A percentile compares a stretch with the other conserved stretches of the same genome.
These are phyloP conservation scores for Hypoxylon sp. DNA, from an alignment of 2,329 filamentous ascomycete species.

Conservation along the genomic window DNA sequence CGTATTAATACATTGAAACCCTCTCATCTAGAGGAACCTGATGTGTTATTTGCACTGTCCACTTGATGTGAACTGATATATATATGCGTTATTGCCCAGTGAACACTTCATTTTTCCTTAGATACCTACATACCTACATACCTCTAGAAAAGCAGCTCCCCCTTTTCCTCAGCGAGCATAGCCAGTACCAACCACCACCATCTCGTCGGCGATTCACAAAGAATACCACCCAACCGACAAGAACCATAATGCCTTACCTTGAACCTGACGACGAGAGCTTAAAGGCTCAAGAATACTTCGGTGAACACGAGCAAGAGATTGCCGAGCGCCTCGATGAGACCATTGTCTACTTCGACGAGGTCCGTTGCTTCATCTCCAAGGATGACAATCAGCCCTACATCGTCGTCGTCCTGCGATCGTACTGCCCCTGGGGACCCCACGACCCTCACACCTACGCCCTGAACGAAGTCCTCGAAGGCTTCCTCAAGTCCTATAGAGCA, in stretches of 20 bases:
- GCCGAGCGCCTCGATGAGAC: background rate
- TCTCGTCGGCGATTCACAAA: background rate
- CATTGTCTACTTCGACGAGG: background rate
- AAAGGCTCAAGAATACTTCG: background rate
- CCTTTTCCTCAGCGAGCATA: no score
- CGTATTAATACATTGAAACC: no score
- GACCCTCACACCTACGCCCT: background rate
- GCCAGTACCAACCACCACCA: background rate
- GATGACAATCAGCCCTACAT: background rate
- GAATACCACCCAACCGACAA: no score
- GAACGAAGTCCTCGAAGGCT: background rate
- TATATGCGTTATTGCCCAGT: no score
- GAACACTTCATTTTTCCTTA: no score
- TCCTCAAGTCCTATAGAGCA: background rate
- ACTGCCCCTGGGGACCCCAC: background rate
- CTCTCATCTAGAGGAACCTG: no score
- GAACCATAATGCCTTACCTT: background rate
- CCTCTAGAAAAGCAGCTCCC: no score
- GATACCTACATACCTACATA: no score
- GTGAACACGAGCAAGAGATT: background rate
- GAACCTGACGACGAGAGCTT: background rate
- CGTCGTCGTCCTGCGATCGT: background rate
- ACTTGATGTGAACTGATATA: no score
- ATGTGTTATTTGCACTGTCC: no score
- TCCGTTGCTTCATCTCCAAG: background rate